Evolutionary conservation across 495 filamentous ascomycete species (phyloP).

Genomic region (Rhypophila decipiens): DNA sequence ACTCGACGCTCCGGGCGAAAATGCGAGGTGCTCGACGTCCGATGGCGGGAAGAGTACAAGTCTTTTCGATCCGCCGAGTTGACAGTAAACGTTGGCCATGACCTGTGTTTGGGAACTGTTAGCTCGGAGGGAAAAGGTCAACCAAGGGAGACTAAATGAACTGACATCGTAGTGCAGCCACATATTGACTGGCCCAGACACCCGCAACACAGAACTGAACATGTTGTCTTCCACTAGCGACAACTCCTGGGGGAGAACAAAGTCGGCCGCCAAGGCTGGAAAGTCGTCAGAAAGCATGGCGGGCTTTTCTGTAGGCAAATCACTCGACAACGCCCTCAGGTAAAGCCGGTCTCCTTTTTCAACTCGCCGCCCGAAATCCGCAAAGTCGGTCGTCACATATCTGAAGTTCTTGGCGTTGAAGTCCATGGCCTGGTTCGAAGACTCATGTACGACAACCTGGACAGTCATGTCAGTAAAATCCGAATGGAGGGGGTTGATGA

Average conservation of each 20-base stretch:
- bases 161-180: constrained; percentile 89
- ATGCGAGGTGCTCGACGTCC: constrained; percentile 61
- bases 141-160: no score
- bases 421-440: constrained; percentile 59
- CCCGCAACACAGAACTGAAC: constrained; percentile 75
- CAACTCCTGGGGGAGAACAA: constrained; percentile 60
- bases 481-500: neutral
- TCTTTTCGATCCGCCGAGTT: constrained; percentile 63
- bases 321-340: constrained; percentile 64
- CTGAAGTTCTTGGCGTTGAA: constrained; percentile 78
- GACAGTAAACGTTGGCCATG: constrained; percentile 85
- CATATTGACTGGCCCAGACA: constrained; percentile 79
- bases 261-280: constrained; percentile 60
- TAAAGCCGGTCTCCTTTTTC: constrained; percentile 58
- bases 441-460: constrained; percentile 66
- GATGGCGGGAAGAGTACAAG: constrained; percentile 72
- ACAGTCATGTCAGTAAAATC: constrained; percentile 6
- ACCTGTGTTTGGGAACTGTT: constrained; percentile 50
- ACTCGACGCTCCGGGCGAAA: constrained; percentile 73
- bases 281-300: constrained; percentile 66
- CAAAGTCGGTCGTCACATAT: constrained; percentile 64
- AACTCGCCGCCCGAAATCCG: constrained; percentile 59
- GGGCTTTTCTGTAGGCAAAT: constrained; percentile 60
- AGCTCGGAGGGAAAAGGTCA: no score
- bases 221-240: constrained; percentile 49